These are phyloP conservation scores for Sclerotinia minor DNA, from an alignment of 2,329 filamentous ascomycete species.

Conservation along the genomic window DNA sequence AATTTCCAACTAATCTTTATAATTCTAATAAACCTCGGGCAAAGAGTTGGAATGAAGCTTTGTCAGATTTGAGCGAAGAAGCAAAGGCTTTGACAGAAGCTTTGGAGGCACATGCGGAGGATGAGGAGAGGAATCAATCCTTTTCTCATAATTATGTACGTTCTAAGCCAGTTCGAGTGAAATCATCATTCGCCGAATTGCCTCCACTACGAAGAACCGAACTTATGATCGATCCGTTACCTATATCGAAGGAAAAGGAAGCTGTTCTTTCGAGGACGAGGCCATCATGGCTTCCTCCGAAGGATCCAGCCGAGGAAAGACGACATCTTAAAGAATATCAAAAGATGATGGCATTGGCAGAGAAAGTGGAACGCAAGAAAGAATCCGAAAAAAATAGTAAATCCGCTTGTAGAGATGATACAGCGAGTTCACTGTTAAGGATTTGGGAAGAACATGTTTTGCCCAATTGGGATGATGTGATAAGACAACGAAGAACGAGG, in stretches of 20 bases:
- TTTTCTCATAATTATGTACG: slow-evolving; percentile 41
- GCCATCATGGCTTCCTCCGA: slow-evolving; percentile 82
- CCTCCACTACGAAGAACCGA: slow-evolving; percentile 59
- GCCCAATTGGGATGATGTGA: slow-evolving; percentile 72
- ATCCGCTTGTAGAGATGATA: slow-evolving; percentile 55
- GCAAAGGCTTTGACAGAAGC: slow-evolving; percentile 75
- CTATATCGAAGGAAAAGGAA: slow-evolving; percentile 83
- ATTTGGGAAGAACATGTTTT: slow-evolving; percentile 78
- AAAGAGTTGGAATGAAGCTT: slow-evolving; percentile 73
- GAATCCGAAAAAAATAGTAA: slow-evolving; percentile 55
- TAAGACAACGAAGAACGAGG: slow-evolving; percentile 66
- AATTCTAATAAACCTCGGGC: slow-evolving; percentile 53
- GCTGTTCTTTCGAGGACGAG: slow-evolving; percentile 77
- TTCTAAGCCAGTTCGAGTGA: slow-evolving; percentile 53
- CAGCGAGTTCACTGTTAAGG: slow-evolving; percentile 55
- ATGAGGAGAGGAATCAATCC: slow-evolving; percentile 54
- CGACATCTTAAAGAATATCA: slow-evolving; percentile 85
- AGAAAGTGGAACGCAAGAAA: slow-evolving; percentile 59
- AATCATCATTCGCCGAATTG: slow-evolving; percentile 67
- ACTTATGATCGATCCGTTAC: slow-evolving; percentile 81
- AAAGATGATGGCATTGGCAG: slow-evolving; percentile 71
- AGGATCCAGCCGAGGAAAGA: slow-evolving; percentile 86
- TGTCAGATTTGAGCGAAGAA: slow-evolving; percentile 69
- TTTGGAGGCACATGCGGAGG: slow-evolving; percentile 74
- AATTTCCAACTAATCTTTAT: slow-evolving; percentile 57